Percentiles rank a stretch among this genome's conserved stretches.
These are phyloP conservation scores for Ramichloridium luteum DNA, from an alignment of 2,329 filamentous ascomycete species.

Conservation along the genomic window DNA sequence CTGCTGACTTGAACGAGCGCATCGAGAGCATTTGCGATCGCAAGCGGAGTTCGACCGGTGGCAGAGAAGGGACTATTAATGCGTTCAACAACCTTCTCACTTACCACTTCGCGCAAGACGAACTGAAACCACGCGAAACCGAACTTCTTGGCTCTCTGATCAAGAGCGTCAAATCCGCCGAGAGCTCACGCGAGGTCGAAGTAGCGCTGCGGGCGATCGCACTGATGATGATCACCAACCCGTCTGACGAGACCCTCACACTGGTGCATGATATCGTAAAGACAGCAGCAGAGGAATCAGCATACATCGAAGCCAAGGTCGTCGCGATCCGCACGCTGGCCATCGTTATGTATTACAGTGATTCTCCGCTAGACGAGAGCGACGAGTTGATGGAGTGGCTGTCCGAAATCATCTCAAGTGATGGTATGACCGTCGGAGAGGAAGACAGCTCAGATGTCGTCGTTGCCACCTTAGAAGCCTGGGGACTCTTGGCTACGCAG, in stretches of 20 bases:
- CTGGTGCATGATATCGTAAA: conserved; percentile 47
- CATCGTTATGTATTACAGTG: conserved; percentile 63
- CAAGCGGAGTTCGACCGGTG: conserved; percentile 64
- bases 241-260: conserved; percentile 55
- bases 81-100: conserved; percentile 55
- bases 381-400: conserved; percentile 63
- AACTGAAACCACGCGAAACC: conserved; percentile 46
- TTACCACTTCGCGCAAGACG: conserved; percentile 52
- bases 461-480: conserved; percentile 60
- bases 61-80: conserved; percentile 52
- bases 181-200: conserved; percentile 55
- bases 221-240: conserved; percentile 55
- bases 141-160: conserved; percentile 56
- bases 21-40: conserved; percentile 62
- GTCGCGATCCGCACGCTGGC: conserved; percentile 62
- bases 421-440: conserved; percentile 61
- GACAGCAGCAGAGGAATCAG: conserved; percentile 52
- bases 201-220: conserved; percentile 60
- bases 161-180: conserved; percentile 57
- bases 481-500: conserved; percentile 68
- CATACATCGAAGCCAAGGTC: conserved; percentile 51
- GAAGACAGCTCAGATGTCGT: conserved; percentile 60
- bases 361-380: conserved; percentile 53
- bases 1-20: conserved; percentile 49
- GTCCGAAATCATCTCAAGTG: conserved; percentile 65